Conservation (phyloP, 1,284 basidiomycete species). For the Singerocomus rubriflavus region DNA sequence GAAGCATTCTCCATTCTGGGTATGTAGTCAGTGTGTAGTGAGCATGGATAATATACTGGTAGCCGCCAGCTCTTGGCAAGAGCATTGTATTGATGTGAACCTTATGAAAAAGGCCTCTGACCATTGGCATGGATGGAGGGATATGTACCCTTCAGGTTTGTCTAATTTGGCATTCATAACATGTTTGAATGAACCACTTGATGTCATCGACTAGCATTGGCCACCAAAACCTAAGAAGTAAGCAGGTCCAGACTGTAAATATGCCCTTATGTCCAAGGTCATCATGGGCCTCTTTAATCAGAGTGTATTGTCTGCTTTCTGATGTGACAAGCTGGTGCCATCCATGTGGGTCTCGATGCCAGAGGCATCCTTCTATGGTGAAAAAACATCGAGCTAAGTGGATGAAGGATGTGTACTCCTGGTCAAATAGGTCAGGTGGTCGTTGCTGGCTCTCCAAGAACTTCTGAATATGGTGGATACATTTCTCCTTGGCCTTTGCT, state of each 20-base stretch:
- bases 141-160: too few species aligned
- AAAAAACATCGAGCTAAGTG: too few species aligned
- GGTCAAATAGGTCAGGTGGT: too few species aligned
- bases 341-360: neutral
- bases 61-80: neutral
- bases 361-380: too few species aligned
- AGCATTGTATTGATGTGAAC: neutral
- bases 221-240: neutral
- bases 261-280: too few species aligned
- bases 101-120: neutral
- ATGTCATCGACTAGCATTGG: neutral
- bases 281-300: too few species aligned
- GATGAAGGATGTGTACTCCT: too few species aligned
- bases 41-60: neutral
- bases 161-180: neutral
- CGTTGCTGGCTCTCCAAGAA: too few species aligned
- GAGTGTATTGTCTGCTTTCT: too few species aligned
- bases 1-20: neutral
- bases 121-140: neutral
- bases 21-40: neutral
- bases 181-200: neutral
- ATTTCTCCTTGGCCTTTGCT: too few species aligned
- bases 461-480: too few species aligned
- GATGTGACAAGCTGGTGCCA: neutral
- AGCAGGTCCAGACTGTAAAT: too few species aligned